Conservation (phyloP, 2,329 filamentous ascomycete genomes). For the Fusarium paranaense region DNA sequence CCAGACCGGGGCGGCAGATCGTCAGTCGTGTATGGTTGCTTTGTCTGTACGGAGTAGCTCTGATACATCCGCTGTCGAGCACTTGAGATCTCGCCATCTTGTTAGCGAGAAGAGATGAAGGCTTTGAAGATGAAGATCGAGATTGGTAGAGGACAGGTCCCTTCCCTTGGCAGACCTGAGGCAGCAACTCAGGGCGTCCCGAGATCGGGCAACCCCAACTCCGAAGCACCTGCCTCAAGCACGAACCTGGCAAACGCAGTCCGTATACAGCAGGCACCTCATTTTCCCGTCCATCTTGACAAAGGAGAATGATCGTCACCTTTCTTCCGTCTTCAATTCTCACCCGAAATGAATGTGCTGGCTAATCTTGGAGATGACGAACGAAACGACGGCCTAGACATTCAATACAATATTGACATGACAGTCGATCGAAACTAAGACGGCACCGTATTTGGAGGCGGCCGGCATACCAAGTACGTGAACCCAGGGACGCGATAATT, state of each 20-base stretch:
- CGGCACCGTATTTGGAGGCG: slow-evolving; percentile 9
- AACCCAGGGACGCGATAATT: background rate
- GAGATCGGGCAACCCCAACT: slow-evolving; percentile 1
- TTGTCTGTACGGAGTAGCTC: background rate
- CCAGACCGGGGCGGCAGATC: slow-evolving; percentile 20
- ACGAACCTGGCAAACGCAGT: background rate
- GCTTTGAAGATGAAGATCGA: background rate
- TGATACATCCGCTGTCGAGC: background rate
- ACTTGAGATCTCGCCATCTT: background rate
- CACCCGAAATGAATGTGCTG: background rate
- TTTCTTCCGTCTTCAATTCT: background rate
- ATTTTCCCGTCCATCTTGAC: background rate
- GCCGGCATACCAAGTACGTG: background rate
- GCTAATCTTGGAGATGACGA: background rate
- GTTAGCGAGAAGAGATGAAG: background rate
- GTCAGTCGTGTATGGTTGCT: slow-evolving; percentile 9
- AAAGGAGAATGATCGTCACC: background rate
- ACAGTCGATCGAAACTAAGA: slow-evolving; percentile 3
- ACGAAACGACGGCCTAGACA: background rate
- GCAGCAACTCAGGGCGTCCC: background rate
- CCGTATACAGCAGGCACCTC: background rate
- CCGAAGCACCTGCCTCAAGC: slow-evolving; percentile 14
- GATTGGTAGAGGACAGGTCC: background rate
- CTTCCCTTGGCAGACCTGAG: slow-evolving; percentile 13
- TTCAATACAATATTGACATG: background rate